Percentiles rank a stretch among this genome's conserved stretches.
Conservation (phyloP, 225 moss, liverwort and hornwort species). For the Climacium dendroides region DNA sequence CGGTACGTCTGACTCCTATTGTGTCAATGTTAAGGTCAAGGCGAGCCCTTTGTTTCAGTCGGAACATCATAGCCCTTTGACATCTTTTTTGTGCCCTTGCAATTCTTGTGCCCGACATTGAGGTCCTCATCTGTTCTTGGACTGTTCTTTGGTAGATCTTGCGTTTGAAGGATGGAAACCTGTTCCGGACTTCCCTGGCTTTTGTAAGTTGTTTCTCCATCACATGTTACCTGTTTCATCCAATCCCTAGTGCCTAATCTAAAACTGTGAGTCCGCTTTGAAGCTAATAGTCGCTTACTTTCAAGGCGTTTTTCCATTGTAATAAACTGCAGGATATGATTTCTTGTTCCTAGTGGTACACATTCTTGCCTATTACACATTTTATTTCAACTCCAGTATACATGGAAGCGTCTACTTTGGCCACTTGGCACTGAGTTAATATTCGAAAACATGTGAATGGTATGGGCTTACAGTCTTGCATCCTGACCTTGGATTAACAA, state of each 20-base stretch:
- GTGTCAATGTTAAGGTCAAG: background rate
- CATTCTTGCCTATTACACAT: background rate
- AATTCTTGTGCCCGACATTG: background rate
- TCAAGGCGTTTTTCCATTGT: background rate
- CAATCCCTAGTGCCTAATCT: background rate
- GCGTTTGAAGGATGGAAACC: slow-evolving; percentile 81
- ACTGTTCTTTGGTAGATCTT: slow-evolving; percentile 29
- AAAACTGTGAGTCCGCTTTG: background rate
- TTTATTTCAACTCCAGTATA: background rate
- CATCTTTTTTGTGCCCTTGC: background rate
- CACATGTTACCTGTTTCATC: background rate
- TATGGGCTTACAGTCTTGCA: background rate
- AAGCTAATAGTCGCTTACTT: background rate
- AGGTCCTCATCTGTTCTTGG: background rate
- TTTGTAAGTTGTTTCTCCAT: slow-evolving; percentile 30
- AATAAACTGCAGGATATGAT: background rate
- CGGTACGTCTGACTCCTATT: slow-evolving; percentile 15
- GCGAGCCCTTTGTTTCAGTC: background rate
- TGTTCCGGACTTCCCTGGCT: slow-evolving; percentile 59
- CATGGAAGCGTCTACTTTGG: background rate
- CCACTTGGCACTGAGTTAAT: background rate
- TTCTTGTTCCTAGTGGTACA: background rate
- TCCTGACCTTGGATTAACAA: background rate
- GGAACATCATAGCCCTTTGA: background rate
- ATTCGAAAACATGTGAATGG: background rate